Conservation (phyloP, 148 eudicot genomes). For the Cornus florida region DNA sequence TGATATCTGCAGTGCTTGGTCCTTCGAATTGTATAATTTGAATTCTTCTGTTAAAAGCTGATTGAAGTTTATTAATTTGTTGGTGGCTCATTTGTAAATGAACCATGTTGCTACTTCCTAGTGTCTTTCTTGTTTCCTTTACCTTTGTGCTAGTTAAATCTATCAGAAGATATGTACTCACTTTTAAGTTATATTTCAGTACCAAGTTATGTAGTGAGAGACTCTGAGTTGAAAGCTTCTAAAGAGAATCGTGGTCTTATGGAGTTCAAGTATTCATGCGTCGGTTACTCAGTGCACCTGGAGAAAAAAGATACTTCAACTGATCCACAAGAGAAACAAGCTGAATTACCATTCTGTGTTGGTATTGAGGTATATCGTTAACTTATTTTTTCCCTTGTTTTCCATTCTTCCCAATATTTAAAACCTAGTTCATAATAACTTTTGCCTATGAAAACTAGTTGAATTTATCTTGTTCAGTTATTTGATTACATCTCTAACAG, state of each 20-base stretch:
- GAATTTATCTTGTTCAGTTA: background rate
- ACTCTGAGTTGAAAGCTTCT: background rate
- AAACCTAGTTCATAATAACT: background rate
- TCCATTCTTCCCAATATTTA: background rate
- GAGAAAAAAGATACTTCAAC: background rate
- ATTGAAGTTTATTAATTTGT: too few relatives aligned
- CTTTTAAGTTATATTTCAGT: background rate
- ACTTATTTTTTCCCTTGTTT: background rate
- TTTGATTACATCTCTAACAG: background rate
- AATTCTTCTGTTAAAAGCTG: too few relatives aligned
- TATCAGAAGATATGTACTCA: background rate
- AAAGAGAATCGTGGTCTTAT: background rate
- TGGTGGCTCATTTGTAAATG: background rate
- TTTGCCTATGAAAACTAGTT: background rate
- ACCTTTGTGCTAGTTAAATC: background rate
- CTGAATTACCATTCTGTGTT: slow-evolving; percentile 8
- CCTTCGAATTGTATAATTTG: too few relatives aligned
- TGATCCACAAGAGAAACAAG: background rate
- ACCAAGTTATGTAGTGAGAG: background rate
- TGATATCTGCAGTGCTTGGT: too few relatives aligned
- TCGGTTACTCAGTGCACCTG: slow-evolving; percentile 8
- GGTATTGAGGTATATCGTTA: slow-evolving; percentile 9
- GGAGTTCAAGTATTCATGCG: slow-evolving; percentile 7
- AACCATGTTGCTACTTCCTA: background rate
- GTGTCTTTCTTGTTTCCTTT: background rate